A percentile compares a stretch with the other conserved stretches of the same genome.
phyloP scores from a whole-genome alignment of 495 filamentous ascomycete species.

The Saxophila tyrrhenica region DNA sequence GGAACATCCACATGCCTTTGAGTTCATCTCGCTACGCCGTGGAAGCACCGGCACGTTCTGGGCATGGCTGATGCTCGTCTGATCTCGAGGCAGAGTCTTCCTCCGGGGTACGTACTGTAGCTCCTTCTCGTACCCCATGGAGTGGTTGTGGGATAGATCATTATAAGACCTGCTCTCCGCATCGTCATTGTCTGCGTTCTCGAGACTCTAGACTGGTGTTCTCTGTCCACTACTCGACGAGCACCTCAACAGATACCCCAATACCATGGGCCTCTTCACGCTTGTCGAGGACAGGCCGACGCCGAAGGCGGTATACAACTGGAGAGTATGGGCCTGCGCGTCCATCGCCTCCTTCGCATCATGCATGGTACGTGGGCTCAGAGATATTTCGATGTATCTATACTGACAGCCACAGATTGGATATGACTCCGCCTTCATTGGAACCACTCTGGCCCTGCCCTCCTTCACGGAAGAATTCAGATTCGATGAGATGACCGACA shows the following conservation, averaged over 20 bases:
- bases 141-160: background rate
- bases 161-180: no score
- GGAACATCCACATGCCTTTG: no score
- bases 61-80: no score
- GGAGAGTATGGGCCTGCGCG: constrained; percentile 54
- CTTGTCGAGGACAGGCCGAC: constrained; percentile 56
- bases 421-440: constrained; percentile 62
- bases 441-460: constrained; percentile 50
- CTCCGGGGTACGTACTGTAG: background rate
- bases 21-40: no score
- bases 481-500: constrained; percentile 33
- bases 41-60: no score
- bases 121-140: background rate
- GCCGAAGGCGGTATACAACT: constrained; percentile 60
- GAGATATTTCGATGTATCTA: no score
- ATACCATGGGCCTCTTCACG: constrained; percentile 27
- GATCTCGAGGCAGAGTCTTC: no score
- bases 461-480: constrained; percentile 51
- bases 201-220: no score
- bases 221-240: no score
- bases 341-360: constrained; percentile 55
- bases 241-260: background rate
- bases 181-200: no score
- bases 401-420: no score
- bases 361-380: constrained; percentile 41